Evolutionary conservation across 768 basidiomycete species (phyloP).

Genomic region (Hypholoma fasciculare): DNA sequence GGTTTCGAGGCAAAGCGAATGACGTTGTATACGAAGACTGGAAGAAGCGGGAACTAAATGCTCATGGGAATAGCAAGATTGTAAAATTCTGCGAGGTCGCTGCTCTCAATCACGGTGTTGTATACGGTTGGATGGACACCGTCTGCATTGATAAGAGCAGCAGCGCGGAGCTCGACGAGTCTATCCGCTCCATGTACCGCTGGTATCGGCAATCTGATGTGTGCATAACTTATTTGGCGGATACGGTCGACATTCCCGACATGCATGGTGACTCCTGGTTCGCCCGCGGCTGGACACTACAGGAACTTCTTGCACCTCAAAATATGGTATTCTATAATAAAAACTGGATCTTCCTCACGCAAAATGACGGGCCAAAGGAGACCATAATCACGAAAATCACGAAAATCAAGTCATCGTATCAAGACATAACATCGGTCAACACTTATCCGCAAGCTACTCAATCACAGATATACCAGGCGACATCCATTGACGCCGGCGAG

Average conservation of each 20-base stretch:
- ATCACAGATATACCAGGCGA: background rate
- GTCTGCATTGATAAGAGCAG: constrained; percentile 6
- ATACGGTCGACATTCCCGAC: background rate
- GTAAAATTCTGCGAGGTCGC: background rate
- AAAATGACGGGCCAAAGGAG: background rate
- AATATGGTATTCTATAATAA: background rate
- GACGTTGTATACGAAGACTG: background rate
- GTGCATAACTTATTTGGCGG: constrained; percentile 4
- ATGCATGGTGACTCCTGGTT: background rate
- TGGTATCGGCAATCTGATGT: background rate
- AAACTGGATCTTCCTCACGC: background rate
- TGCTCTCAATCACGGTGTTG: background rate
- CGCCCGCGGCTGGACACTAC: constrained; percentile 3
- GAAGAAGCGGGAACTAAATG: background rate
- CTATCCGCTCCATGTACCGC: constrained; percentile 8
- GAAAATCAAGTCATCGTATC: no score
- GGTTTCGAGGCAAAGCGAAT: background rate
- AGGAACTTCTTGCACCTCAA: background rate
- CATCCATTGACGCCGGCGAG: background rate
- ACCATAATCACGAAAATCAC: background rate
- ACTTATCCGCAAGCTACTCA: background rate
- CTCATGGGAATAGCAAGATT: background rate
- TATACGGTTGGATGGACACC: constrained; percentile 1
- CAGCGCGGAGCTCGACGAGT: constrained; percentile 7
- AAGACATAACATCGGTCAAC: no score